Evolutionary conservation across 257 asterid species (phyloP).

Genomic region (Agastache rugosa): DNA sequence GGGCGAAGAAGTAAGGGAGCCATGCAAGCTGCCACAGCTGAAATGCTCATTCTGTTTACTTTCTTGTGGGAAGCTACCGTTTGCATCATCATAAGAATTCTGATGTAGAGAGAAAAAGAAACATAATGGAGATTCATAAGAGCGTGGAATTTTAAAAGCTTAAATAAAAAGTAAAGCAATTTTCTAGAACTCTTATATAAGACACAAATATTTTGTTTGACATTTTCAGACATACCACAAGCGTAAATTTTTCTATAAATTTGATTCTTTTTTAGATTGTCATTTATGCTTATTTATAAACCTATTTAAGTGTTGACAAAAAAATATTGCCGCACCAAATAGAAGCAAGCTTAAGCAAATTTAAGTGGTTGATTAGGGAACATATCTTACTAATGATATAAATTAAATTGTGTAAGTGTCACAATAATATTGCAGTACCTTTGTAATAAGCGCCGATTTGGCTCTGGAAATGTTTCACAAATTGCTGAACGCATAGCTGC

Average conservation of each 20-base stretch:
- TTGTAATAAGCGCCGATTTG: conserved; percentile 91
- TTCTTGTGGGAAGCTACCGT: conserved; percentile 78
- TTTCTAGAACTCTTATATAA: not conserved
- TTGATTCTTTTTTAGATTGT: not conserved
- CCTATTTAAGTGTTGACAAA: not conserved
- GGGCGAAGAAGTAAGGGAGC: conserved; percentile 99
- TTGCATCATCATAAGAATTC: conserved; percentile 94
- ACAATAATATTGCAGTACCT: conserved; percentile 53
- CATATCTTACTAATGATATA: conserved; percentile 23
- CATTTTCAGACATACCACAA: not conserved
- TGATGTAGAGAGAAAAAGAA: conserved; percentile 47
- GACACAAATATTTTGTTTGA: not conserved
- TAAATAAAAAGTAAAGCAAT: conserved; percentile 12
- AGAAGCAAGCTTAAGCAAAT: conserved; percentile 18
- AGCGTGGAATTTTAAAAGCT: not conserved
- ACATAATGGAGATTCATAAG: conserved; percentile 9
- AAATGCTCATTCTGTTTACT: conserved; percentile 86
- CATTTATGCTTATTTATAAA: not conserved
- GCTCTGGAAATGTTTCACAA: conserved; percentile 99
- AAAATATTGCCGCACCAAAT: conserved; percentile 6
- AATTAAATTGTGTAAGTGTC: conserved; percentile 16
- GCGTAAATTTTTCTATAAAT: no score
- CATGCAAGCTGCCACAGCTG: conserved; percentile 99
- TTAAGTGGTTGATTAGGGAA: not conserved
- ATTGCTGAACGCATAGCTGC: conserved; percentile 90